Conservation (phyloP, 257 asterid genomes). For the Petrea volubilis region DNA sequence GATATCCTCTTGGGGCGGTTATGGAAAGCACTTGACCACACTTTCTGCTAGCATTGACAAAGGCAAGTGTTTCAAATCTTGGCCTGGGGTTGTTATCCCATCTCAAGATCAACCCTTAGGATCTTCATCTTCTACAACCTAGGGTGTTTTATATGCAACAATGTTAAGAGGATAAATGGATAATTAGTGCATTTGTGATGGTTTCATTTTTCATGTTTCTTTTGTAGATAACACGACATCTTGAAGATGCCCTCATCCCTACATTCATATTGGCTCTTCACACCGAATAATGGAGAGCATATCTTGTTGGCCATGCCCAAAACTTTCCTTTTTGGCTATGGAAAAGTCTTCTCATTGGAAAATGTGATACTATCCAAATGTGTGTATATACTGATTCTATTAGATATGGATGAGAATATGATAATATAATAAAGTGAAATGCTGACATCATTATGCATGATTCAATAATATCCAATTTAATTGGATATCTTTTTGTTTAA, state of each 20-base stretch:
- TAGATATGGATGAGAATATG: no score
- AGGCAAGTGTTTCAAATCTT: slow-evolving; percentile 54
- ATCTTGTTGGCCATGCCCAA: no score
- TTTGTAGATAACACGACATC: background rate
- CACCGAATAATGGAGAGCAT: background rate
- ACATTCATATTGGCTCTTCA: no score
- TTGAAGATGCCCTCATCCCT: background rate
- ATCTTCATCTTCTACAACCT: slow-evolving; percentile 14
- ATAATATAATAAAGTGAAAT: no score
- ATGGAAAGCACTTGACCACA: slow-evolving; percentile 48
- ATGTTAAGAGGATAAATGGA: background rate
- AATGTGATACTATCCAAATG: no score
- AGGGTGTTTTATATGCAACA: background rate
- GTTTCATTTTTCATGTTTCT: background rate
- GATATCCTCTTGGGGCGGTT: slow-evolving; percentile 50
- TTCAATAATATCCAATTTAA: no score
- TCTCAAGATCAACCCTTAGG: slow-evolving; percentile 7
- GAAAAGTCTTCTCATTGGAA: no score
- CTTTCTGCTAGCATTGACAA: slow-evolving; percentile 38
- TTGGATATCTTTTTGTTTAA: no score
- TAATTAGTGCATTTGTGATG: background rate
- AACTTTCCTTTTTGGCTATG: no score
- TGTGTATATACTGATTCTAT: no score
- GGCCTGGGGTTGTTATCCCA: slow-evolving; percentile 54
- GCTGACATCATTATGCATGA: no score